phyloP scores from a whole-genome alignment of 495 filamentous ascomycete genomes.

The Penicillium robsamsonii region DNA sequence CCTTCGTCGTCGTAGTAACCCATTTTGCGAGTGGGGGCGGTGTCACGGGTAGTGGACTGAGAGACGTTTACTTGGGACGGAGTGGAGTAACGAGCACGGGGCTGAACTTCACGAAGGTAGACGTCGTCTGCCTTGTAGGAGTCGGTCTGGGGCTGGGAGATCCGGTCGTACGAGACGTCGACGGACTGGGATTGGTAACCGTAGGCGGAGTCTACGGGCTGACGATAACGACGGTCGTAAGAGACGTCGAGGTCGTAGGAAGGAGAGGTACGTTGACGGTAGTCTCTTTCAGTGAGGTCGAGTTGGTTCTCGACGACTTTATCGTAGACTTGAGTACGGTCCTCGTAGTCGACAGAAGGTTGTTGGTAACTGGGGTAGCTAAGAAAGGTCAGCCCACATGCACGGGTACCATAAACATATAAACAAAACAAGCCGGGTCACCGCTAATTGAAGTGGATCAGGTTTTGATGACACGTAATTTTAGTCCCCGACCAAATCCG shows the following conservation, averaged over 20 bases:
- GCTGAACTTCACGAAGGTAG: conserved; percentile 42
- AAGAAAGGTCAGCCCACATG: conserved; percentile 24
- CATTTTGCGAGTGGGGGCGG: conserved; percentile 65
- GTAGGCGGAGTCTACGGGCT: conserved; percentile 32
- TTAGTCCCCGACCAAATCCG: conserved; percentile 35
- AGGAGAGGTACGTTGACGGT: conserved; percentile 74
- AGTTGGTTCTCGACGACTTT: conserved; percentile 57
- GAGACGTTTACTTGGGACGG: conserved; percentile 34
- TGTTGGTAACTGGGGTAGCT: conserved; percentile 54
- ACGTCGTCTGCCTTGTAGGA: conserved; percentile 33
- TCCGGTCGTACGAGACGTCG: conserved; percentile 35
- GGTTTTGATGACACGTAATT: conserved; percentile 43
- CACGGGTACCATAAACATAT: conserved; percentile 28
- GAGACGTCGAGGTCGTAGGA: conserved; percentile 63
- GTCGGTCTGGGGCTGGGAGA: conserved; percentile 27
- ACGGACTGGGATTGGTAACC: conserved; percentile 27
- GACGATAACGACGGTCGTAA: conserved; percentile 49
- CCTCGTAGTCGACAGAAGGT: conserved; percentile 56
- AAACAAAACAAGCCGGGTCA: conserved; percentile 33
- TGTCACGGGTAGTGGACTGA: conserved; percentile 35
- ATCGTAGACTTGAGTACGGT: conserved; percentile 50
- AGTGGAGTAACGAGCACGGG: conserved; percentile 42
- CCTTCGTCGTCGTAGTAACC: conserved; percentile 99
- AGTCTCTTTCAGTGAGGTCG: conserved; percentile 82
- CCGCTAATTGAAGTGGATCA: conserved; percentile 34